Evolutionary conservation across 768 basidiomycete species (phyloP).

Genomic region (Auriculariales sp.): DNA sequence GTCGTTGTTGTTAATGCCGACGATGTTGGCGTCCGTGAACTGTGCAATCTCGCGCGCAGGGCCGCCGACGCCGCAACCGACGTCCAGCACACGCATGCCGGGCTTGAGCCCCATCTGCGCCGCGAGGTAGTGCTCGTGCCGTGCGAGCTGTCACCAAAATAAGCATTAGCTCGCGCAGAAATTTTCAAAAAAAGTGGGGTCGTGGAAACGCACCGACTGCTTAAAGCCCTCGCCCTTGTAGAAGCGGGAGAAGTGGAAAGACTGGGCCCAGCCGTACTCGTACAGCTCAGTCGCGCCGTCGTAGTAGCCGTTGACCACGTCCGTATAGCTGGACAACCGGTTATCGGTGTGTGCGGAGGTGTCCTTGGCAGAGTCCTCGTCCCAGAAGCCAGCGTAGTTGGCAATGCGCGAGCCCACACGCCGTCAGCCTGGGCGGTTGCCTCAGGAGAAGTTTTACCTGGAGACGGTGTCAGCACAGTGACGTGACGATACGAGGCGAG

Average conservation of each 20-base stretch:
- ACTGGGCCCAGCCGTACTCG: conserved; percentile 84
- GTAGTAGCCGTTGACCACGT: conserved; percentile 91
- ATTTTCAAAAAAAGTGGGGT: background rate
- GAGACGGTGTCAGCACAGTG: background rate
- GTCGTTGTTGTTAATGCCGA: conserved; percentile 91
- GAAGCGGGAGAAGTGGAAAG: conserved; percentile 96
- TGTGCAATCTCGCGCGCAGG: conserved; percentile 91
- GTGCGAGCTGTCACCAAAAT: conserved; percentile 52
- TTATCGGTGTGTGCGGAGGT: conserved; percentile 46
- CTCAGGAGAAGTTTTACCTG: conserved; percentile 8
- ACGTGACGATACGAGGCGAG: conserved; percentile 1
- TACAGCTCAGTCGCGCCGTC: conserved; percentile 93
- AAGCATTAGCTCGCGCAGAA: conserved; percentile 25
- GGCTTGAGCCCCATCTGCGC: conserved; percentile 70
- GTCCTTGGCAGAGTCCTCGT: conserved; percentile 66
- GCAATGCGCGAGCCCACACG: conserved; percentile 55
- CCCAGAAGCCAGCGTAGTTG: conserved; percentile 87
- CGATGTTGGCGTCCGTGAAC: conserved; percentile 73
- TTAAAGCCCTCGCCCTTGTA: conserved; percentile 57
- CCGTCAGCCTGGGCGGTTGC: conserved; percentile 32
- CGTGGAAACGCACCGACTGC: conserved; percentile 10
- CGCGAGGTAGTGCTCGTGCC: conserved; percentile 96
- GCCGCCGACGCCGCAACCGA: conserved; percentile 96
- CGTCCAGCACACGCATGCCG: conserved; percentile 93
- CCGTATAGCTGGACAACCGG: conserved; percentile 70